Evolutionary conservation across 2,329 filamentous ascomycete genomes (phyloP), one percentile per base, ranked within the genome.

Genomic region (Paraconiothyrium sp.): DNA sequence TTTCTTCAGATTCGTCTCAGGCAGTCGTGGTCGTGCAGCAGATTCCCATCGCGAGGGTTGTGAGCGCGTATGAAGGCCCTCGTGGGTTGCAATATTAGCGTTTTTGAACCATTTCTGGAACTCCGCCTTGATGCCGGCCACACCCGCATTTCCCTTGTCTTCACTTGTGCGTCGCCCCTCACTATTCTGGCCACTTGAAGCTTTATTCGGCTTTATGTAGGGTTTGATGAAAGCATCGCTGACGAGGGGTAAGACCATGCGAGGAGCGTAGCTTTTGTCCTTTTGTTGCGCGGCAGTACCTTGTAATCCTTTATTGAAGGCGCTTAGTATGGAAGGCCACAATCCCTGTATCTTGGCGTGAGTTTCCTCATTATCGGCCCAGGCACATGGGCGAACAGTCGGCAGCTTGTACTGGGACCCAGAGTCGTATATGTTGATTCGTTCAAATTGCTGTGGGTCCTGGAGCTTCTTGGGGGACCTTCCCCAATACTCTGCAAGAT

Each of bases 401-500:
- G 74, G 71, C 13, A 75, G 64, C 62, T 68, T 72, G 65, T 73
- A 75, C 7, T 67, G 66, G 2, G 73, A 76, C 1, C 74, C 74
- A 46, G 71, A 73, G 16, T 77, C 73, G 51, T 60, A 73, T 10
- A 1, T 54, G 16, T 20, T 43, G 13, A 9, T 52, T 49, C 16
- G 44, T 49, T 4, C 70, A 24, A 59, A 64, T 4, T 49, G 52
- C 1, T 44, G 54, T 1, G 57, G 58, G 3, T 64, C 50, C n/a
- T 41, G 4, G 39, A 65, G 59, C 10, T 69, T 66, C 2, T 52
- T 65, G 10, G 10, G 49, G 1, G 47, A 55, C 58, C 48, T 57
- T 11, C 61, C 58, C n/a, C 61, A 62, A 22, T 62, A 65, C 37
- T 67, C 58, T 1, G 44, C 51, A 27, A 76, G 63, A 58, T 76